Conservation (phyloP, 352 stramenopile species). For the Globisporangium apiculatum region DNA sequence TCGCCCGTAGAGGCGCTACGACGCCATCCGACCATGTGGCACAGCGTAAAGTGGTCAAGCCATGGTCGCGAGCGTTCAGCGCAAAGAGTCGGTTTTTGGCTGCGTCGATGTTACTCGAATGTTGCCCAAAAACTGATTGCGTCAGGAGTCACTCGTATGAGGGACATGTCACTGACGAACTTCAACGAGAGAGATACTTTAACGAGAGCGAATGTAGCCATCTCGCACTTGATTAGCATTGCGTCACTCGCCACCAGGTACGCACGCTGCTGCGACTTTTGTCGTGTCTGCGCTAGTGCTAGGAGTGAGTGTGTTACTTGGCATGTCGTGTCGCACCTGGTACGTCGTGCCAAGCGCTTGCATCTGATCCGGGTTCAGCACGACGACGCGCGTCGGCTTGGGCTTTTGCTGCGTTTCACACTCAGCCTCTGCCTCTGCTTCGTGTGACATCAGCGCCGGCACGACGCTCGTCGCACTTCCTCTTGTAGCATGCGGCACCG, state of each 20-base stretch:
- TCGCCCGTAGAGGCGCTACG: no score
- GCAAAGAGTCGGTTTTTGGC: no score
- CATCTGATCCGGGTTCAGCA: constrained; percentile 34
- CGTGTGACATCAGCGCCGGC: not conserved
- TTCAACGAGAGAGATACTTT: no score
- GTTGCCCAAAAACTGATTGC: no score
- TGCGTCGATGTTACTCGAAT: no score
- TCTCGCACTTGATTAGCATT: not conserved
- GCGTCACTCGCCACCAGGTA: not conserved
- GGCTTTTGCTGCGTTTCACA: not conserved
- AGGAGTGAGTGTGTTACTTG: not conserved
- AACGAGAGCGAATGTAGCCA: no score
- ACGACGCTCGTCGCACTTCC: not conserved
- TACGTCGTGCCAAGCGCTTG: constrained; percentile 25
- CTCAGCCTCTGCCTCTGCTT: not conserved
- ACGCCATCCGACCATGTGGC: no score
- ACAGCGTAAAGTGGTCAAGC: no score
- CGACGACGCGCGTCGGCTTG: constrained; percentile 22
- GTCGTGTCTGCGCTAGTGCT: not conserved
- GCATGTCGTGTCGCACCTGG: not conserved
- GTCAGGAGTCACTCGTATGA: no score
- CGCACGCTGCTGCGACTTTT: not conserved
- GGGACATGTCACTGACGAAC: no score
- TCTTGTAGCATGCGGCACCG: not conserved
- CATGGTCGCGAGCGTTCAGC: no score